Conservation (phyloP, 140 eudicot genomes). For the Anethum foeniculum region DNA sequence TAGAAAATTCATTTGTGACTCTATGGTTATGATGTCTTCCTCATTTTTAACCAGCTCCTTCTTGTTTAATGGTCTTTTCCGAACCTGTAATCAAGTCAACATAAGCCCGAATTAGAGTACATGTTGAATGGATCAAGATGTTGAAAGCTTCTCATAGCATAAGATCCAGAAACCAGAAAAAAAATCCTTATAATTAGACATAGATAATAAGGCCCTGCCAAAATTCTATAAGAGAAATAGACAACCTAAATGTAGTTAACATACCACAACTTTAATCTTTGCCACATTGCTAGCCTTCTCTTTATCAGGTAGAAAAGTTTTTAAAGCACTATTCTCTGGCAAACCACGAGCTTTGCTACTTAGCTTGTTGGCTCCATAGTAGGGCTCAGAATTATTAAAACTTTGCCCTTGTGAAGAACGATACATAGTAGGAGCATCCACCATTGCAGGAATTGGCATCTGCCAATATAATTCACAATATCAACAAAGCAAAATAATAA, state of each 20-base stretch:
- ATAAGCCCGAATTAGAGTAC: conserved; percentile 4
- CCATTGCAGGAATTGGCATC: conserved; percentile 25
- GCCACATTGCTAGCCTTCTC: conserved; percentile 86
- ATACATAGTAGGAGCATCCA: conserved; percentile 27
- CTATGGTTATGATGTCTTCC: conserved; percentile 76
- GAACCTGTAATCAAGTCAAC: conserved; percentile 54
- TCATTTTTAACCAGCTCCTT: conserved; percentile 87
- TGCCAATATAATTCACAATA: conserved; percentile 10
- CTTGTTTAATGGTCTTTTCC: conserved; percentile 92
- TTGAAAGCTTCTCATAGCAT: background rate
- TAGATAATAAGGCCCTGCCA: background rate
- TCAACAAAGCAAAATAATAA: background rate
- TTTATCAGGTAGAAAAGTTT: conserved; percentile 65
- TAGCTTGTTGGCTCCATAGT: conserved; percentile 46
- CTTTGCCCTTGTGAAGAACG: conserved; percentile 55
- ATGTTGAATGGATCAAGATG: conserved; percentile 3
- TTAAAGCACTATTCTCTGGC: conserved; percentile 53
- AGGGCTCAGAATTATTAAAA: conserved; percentile 63
- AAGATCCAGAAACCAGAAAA: background rate
- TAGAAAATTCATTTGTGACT: conserved; percentile 48
- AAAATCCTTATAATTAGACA: background rate
- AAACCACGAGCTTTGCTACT: conserved; percentile 55
- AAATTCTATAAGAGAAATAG: background rate
- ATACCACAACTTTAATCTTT: conserved; percentile 99
- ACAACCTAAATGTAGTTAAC: conserved; percentile 11